Percentiles rank a stretch among this genome's conserved stretches.
phyloP scores from a whole-genome alignment of 2,329 filamentous ascomycete species.

The Ophiostoma tasmaniense region DNA sequence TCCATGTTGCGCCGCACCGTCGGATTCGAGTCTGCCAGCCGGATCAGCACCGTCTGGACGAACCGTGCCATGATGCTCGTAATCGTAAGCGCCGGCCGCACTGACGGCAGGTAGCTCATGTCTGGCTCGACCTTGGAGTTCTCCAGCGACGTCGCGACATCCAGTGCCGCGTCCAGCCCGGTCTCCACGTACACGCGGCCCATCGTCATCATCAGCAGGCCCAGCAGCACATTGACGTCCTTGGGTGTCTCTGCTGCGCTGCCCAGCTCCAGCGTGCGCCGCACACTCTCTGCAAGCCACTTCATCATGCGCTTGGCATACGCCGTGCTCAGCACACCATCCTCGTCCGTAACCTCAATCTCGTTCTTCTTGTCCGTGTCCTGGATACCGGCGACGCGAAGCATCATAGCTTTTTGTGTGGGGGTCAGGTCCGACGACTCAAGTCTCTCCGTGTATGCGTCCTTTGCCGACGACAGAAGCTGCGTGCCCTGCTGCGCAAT shows the following conservation, averaged over 20 bases:
- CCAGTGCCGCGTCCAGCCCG: conserved; percentile 58
- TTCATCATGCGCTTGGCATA: conserved; percentile 97
- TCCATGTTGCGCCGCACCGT: conserved; percentile 87
- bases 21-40: conserved; percentile 79
- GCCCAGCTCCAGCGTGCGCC: conserved; percentile 82
- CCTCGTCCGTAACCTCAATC: conserved; percentile 82
- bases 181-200: conserved; percentile 71
- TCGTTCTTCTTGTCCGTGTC: conserved; percentile 71
- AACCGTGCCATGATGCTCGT: conserved; percentile 90
- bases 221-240: conserved; percentile 78
- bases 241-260: conserved; percentile 83
- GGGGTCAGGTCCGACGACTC: conserved; percentile 81
- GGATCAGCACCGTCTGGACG: conserved; percentile 81
- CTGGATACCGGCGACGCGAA: conserved; percentile 78
- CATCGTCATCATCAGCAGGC: conserved; percentile 77
- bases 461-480: conserved; percentile 76
- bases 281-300: conserved; percentile 93
- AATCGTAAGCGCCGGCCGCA: conserved; percentile 77
- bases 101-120: conserved; percentile 67
- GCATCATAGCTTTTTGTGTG: conserved; percentile 83
- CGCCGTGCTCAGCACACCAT: conserved; percentile 72
- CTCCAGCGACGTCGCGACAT: conserved; percentile 69
- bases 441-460: conserved; percentile 81
- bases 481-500: conserved; percentile 85
- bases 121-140: conserved; percentile 77